phyloP scores from a whole-genome alignment of 345 rosid genomes.

The Carallia pectinifolia region DNA sequence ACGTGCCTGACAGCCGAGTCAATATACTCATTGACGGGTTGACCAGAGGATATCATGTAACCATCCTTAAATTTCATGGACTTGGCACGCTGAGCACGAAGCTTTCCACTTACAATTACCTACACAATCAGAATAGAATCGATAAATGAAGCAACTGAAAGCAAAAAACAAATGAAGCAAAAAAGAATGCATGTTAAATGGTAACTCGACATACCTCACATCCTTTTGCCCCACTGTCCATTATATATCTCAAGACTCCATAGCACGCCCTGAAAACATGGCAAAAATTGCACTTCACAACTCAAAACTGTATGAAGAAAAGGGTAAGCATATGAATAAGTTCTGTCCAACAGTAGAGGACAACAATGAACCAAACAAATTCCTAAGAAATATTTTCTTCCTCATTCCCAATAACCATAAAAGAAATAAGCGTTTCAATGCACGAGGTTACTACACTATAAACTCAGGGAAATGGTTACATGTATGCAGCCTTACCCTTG shows the following conservation, averaged over 20 bases:
- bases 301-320: neutral
- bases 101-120: slow-evolving; percentile 53
- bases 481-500: too few relatives aligned
- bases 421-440: too few relatives aligned
- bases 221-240: slow-evolving; percentile 39
- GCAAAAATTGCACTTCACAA: neutral
- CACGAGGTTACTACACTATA: too few relatives aligned
- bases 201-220: slow-evolving; percentile 24
- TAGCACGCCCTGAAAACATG: slow-evolving; percentile 63
- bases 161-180: too few relatives aligned
- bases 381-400: neutral
- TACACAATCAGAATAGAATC: slow-evolving; percentile 7
- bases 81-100: slow-evolving; percentile 33
- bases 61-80: slow-evolving; percentile 40
- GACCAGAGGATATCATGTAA: slow-evolving; percentile 93
- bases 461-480: too few relatives aligned
- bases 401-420: neutral
- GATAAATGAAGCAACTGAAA: neutral
- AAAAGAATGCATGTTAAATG: neutral
- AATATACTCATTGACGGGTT: slow-evolving; percentile 82
- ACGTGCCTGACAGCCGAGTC: slow-evolving; percentile 91
- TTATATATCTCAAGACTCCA: slow-evolving; percentile 82
- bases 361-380: too few relatives aligned
- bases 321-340: neutral
- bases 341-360: too few relatives aligned